These are phyloP conservation scores for Penicillium pancosmium DNA, from an alignment of 495 filamentous ascomycete species.

Conservation along the genomic window DNA sequence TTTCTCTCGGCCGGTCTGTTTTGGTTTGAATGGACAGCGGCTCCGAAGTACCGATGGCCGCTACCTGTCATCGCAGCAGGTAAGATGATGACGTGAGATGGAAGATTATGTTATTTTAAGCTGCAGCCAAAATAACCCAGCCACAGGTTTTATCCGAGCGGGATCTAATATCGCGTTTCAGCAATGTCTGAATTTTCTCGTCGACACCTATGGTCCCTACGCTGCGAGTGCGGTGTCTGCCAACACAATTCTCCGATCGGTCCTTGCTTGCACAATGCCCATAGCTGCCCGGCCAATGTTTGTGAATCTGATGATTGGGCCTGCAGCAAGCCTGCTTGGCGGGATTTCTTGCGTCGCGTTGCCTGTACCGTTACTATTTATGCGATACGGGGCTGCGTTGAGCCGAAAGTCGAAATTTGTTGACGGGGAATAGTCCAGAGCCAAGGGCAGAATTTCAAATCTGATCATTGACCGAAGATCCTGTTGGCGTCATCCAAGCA, in stretches of 20 bases:
- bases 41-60: conserved; percentile 28
- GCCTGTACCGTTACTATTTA: conserved; percentile 41
- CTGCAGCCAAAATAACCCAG: conserved; percentile 9
- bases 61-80: conserved; percentile 20
- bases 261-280: conserved; percentile 37
- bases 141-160: conserved; percentile 20
- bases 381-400: conserved; percentile 34
- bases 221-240: conserved; percentile 40
- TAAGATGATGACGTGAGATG: conserved; percentile 5
- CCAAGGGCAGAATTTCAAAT: not conserved
- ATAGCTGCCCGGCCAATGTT: conserved; percentile 40
- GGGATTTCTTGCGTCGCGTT: conserved; percentile 33
- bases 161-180: conserved; percentile 43
- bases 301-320: conserved; percentile 31
- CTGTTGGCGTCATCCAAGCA: not conserved
- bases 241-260: conserved; percentile 40
- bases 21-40: conserved; percentile 47
- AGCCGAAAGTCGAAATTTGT: conserved; percentile 32
- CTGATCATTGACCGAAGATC: not conserved
- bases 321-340: conserved; percentile 37
- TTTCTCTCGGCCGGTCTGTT: conserved; percentile 50
- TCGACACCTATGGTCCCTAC: conserved; percentile 40
- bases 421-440: not conserved
- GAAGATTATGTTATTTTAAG: not conserved
- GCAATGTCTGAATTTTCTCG: conserved; percentile 43